Evolutionary conservation across 768 basidiomycete genomes (phyloP).

Genomic region (Hericium coralloides): DNA sequence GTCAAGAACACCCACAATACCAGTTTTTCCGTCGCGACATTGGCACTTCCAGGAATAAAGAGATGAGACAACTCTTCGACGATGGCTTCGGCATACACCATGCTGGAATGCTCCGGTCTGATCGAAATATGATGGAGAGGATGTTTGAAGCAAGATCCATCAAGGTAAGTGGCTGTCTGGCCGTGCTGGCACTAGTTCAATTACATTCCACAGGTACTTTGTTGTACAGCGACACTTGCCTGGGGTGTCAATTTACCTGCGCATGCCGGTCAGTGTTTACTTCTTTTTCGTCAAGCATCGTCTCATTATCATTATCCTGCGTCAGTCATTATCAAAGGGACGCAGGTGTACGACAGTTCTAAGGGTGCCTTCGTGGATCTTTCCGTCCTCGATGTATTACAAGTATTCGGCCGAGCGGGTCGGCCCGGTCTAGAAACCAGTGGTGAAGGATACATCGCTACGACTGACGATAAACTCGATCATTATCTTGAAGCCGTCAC

Average conservation of each 20-base stretch:
- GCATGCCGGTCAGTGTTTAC: conserved; percentile 64
- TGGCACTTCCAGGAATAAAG: conserved; percentile 80
- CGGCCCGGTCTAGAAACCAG: conserved; percentile 81
- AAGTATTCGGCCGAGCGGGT: conserved; percentile 96
- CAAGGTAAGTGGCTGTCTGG: conserved; percentile 46
- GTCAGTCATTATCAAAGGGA: conserved; percentile 94
- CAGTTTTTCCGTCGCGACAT: conserved; percentile 69
- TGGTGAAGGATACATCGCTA: conserved; percentile 96
- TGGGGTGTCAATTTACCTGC: conserved; percentile 99
- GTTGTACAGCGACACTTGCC: conserved; percentile 95
- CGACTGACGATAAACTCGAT: conserved; percentile 83
- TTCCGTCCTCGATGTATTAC: conserved; percentile 89
- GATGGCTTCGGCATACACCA: conserved; percentile 95
- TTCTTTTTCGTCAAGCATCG: background rate
- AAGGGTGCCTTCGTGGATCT: conserved; percentile 89
- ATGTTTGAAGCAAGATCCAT: conserved; percentile 88
- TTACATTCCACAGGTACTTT: conserved; percentile 65
- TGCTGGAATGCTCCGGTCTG: conserved; percentile 93
- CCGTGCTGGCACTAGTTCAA: background rate
- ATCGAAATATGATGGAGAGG: conserved; percentile 90
- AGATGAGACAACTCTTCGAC: conserved; percentile 93
- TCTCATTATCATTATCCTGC: conserved; percentile 2
- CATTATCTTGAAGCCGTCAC: conserved; percentile 87
- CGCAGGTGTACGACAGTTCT: conserved; percentile 88
- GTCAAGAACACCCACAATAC: conserved; percentile 73